Evolutionary conservation across 2,329 filamentous ascomycete species (phyloP).

Genomic region (Rhexocercosporidium sp.): DNA sequence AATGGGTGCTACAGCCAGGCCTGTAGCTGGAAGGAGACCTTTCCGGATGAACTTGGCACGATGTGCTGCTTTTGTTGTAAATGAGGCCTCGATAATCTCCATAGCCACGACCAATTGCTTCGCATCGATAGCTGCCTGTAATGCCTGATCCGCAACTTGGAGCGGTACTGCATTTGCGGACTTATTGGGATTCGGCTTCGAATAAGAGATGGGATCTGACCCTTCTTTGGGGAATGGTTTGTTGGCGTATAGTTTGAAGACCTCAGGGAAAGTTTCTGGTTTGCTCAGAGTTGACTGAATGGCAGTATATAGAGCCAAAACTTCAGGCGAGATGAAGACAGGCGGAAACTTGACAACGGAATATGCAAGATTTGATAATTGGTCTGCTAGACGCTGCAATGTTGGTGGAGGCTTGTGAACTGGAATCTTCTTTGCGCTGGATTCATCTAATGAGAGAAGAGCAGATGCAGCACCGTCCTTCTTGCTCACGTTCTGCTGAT

Average conservation of each 20-base stretch:
- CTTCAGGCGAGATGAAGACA: constrained; percentile 77
- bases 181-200: constrained; percentile 68
- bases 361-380: constrained; percentile 67
- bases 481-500: constrained; percentile 27
- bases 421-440: constrained; percentile 25
- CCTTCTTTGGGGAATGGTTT: constrained; percentile 75
- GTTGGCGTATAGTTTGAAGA: constrained; percentile 81
- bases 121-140: constrained; percentile 79
- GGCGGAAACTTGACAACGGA: constrained; percentile 73
- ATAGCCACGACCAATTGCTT: constrained; percentile 81
- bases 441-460: constrained; percentile 53
- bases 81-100: constrained; percentile 73
- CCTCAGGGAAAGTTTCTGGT: constrained; percentile 77
- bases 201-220: constrained; percentile 63
- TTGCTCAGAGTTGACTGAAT: constrained; percentile 76
- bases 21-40: constrained; percentile 62
- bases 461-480: constrained; percentile 54
- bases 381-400: constrained; percentile 45
- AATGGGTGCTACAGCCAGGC: constrained; percentile 63
- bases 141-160: constrained; percentile 72
- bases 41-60: constrained; percentile 71
- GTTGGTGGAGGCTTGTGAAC: constrained; percentile 26
- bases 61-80: constrained; percentile 68
- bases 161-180: constrained; percentile 74
- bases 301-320: constrained; percentile 76